Evolutionary conservation across 129 eudicot species (phyloP).

Genomic region (Escallonia rubra): DNA sequence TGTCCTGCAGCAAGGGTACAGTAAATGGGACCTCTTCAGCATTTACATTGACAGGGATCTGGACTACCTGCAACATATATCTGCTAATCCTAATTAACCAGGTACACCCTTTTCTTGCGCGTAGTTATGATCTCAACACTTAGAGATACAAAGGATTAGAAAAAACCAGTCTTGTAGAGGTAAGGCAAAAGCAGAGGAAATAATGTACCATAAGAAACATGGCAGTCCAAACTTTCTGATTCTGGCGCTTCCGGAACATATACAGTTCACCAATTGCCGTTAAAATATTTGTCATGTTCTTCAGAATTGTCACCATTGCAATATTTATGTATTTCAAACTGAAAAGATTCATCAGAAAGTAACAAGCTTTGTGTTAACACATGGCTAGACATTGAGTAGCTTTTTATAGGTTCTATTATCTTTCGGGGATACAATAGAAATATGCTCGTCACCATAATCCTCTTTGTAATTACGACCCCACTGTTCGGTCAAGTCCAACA

Average conservation of each 20-base stretch:
- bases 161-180: background rate
- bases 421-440: no score
- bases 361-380: background rate
- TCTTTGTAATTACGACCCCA: background rate
- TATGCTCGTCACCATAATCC: background rate
- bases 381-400: background rate
- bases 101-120: background rate
- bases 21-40: background rate
- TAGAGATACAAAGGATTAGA: background rate
- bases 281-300: slow-evolving; percentile 75
- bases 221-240: slow-evolving; percentile 79
- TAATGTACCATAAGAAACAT: slow-evolving; percentile 73
- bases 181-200: background rate
- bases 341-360: slow-evolving; percentile 32
- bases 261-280: slow-evolving; percentile 80
- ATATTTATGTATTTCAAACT: slow-evolving; percentile 79
- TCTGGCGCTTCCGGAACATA: slow-evolving; percentile 68
- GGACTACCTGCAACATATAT: background rate
- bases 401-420: no score
- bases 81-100: background rate
- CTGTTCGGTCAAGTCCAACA: background rate
- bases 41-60: background rate
- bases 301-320: slow-evolving; percentile 88
- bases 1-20: background rate
- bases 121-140: background rate